Evolutionary conservation across 441 rosid genomes (phyloP).

Genomic region (Daphne laureola): DNA sequence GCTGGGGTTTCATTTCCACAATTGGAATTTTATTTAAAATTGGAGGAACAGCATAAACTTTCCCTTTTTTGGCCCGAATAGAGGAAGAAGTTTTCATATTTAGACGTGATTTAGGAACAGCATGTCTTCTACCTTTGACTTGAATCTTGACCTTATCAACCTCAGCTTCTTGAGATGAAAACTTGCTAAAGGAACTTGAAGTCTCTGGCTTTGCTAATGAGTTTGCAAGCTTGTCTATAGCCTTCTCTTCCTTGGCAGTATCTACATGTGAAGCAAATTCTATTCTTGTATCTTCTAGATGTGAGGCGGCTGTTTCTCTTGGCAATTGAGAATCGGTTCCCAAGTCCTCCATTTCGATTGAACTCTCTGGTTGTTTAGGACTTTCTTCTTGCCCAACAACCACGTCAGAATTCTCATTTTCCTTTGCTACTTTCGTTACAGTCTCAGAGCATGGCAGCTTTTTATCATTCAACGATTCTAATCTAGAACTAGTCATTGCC

Average conservation of each 20-base stretch:
- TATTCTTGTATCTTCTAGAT: conserved; percentile 19
- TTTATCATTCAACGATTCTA: conserved; percentile 23
- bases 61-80: conserved; percentile 49
- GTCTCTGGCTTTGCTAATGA: conserved; percentile 21
- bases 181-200: conserved; percentile 22
- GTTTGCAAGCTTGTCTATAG: conserved; percentile 21
- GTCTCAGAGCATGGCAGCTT: conserved; percentile 26
- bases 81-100: conserved; percentile 54
- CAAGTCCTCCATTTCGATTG: conserved; percentile 27
- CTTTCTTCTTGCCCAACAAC: conserved; percentile 23
- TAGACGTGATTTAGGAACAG: conserved; percentile 45
- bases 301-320: conserved; percentile 21
- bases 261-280: conserved; percentile 33
- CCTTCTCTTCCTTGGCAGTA: conserved; percentile 32
- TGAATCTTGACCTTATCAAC: conserved; percentile 33
- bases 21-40: conserved; percentile 50
- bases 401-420: conserved; percentile 10
- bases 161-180: conserved; percentile 28
- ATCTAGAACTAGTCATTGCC: conserved; percentile 18
- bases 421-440: conserved; percentile 19
- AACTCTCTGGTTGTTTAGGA: conserved; percentile 21
- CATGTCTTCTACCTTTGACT: conserved; percentile 38
- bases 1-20: conserved; percentile 38
- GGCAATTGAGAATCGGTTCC: conserved; percentile 22
- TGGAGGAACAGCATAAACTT: conserved; percentile 27